Evolutionary conservation across 2,329 filamentous ascomycete species (phyloP).

Genomic region (Xylaria arbuscula): DNA sequence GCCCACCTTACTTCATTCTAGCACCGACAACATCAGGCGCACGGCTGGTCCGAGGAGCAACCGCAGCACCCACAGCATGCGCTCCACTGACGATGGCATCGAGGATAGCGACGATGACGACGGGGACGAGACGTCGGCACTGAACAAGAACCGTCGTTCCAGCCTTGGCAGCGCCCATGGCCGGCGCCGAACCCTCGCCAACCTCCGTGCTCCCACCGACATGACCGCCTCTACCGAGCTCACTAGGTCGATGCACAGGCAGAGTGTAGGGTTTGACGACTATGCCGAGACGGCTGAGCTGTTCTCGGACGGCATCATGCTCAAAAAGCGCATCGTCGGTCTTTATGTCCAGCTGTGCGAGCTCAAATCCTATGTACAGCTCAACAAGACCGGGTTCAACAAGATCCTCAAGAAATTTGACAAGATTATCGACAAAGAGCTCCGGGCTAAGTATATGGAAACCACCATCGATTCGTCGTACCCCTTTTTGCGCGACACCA

Average conservation of each 20-base stretch:
- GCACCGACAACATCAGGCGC: slow-evolving; percentile 55
- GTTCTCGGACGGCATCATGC: slow-evolving; percentile 77
- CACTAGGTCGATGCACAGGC: slow-evolving; percentile 65
- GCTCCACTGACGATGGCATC: slow-evolving; percentile 66
- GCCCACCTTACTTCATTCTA: slow-evolving; percentile 37
- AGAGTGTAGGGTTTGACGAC: slow-evolving; percentile 79
- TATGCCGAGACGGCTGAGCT: slow-evolving; percentile 79
- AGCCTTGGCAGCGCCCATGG: slow-evolving; percentile 52
- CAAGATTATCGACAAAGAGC: slow-evolving; percentile 87
- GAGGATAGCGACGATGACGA: slow-evolving; percentile 65
- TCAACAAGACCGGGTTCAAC: slow-evolving; percentile 95
- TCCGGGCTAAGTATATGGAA: slow-evolving; percentile 82
- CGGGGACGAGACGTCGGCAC: slow-evolving; percentile 64
- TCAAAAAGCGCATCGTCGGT: slow-evolving; percentile 91
- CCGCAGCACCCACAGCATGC: slow-evolving; percentile 58
- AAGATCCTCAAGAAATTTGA: slow-evolving; percentile 99
- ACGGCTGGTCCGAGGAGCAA: slow-evolving; percentile 46
- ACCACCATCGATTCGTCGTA: slow-evolving; percentile 80
- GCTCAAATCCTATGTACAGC: slow-evolving; percentile 92
- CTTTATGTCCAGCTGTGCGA: slow-evolving; percentile 94
- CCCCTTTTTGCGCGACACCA: slow-evolving; percentile 80
- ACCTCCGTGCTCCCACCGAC: slow-evolving; percentile 60
- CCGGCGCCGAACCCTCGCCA: slow-evolving; percentile 54
- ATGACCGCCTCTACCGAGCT: slow-evolving; percentile 72
- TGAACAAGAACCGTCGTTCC: slow-evolving; percentile 58